Evolutionary conservation across 345 rosid species (phyloP).

Genomic region (Populus nigra): DNA sequence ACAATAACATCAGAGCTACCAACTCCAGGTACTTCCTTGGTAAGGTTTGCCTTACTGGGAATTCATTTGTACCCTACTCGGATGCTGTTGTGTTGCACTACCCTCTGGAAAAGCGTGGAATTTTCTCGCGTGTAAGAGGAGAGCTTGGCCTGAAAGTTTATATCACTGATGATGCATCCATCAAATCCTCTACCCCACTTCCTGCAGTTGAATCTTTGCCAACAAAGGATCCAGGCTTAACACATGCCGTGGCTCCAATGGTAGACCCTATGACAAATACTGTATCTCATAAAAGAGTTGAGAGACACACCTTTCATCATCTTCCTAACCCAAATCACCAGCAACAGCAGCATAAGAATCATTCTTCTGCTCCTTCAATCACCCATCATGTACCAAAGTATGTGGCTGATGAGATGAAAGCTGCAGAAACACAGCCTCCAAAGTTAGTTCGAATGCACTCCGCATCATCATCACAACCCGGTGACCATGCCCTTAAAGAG

Average conservation of each 20-base stretch:
- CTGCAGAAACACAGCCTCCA: constrained; percentile 55
- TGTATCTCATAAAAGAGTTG: constrained; percentile 25
- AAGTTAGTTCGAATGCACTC: constrained; percentile 72
- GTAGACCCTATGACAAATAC: constrained; percentile 9
- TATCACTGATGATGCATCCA: constrained; percentile 63
- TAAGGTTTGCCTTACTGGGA: constrained; percentile 73
- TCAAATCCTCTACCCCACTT: constrained; percentile 53
- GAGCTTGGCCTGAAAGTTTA: constrained; percentile 91
- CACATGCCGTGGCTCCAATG: constrained; percentile 16
- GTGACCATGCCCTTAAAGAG: constrained; percentile 35
- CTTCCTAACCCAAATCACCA: constrained; percentile 66
- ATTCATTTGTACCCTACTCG: constrained; percentile 75
- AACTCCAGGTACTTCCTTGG: constrained; percentile 87
- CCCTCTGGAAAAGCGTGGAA: constrained; percentile 82
- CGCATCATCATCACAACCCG: constrained; percentile 52
- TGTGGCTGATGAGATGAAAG: constrained; percentile 63
- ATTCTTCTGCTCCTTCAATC: constrained; percentile 41
- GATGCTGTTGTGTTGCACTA: constrained; percentile 91
- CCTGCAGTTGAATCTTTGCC: constrained; percentile 37
- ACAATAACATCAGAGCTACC: constrained; percentile 51
- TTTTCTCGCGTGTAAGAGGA: constrained; percentile 90
- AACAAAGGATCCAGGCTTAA: constrained; percentile 19
- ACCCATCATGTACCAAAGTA: constrained; percentile 61
- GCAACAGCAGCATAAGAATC: constrained; percentile 42
- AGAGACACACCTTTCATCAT: constrained; percentile 70